A percentile compares a stretch with the other conserved stretches of the same genome.
Conservation (phyloP, 257 asterid species). For the Capsicum chinense region DNA sequence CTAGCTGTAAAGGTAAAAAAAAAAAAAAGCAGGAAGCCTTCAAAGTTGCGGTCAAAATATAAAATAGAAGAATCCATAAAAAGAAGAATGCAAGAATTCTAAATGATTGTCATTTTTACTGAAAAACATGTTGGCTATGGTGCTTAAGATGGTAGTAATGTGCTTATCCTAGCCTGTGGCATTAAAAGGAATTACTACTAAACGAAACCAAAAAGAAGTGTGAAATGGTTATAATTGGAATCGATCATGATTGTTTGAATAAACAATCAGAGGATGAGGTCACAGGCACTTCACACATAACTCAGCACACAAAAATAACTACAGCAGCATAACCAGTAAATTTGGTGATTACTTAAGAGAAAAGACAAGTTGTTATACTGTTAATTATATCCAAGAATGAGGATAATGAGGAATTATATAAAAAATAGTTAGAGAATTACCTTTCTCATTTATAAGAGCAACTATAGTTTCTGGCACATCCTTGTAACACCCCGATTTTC, state of each 20-base stretch:
- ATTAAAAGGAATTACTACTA: neutral
- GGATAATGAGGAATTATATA: too few relatives aligned
- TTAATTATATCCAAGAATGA: too few relatives aligned
- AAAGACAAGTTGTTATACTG: too few relatives aligned
- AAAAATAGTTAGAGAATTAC: too few relatives aligned
- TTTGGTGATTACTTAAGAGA: too few relatives aligned
- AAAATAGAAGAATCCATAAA: neutral
- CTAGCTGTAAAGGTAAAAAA: neutral
- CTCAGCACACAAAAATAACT: too few relatives aligned
- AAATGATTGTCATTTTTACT: neutral
- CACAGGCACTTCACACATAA: neutral
- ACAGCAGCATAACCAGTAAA: too few relatives aligned
- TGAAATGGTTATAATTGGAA: neutral
- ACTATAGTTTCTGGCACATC: too few relatives aligned
- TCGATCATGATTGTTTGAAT: neutral
- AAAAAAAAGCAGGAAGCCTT: neutral
- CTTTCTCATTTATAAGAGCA: too few relatives aligned
- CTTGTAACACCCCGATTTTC: too few relatives aligned
- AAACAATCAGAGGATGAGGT: neutral
- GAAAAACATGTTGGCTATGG: neutral
- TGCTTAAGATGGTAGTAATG: neutral
- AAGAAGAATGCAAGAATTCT: slow-evolving; percentile 4
- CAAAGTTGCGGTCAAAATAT: neutral
- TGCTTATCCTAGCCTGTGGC: neutral
- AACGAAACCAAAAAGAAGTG: neutral